Evolutionary conservation across 2,329 filamentous ascomycete species (phyloP).

Genomic region (Fusarium euwallaceae): DNA sequence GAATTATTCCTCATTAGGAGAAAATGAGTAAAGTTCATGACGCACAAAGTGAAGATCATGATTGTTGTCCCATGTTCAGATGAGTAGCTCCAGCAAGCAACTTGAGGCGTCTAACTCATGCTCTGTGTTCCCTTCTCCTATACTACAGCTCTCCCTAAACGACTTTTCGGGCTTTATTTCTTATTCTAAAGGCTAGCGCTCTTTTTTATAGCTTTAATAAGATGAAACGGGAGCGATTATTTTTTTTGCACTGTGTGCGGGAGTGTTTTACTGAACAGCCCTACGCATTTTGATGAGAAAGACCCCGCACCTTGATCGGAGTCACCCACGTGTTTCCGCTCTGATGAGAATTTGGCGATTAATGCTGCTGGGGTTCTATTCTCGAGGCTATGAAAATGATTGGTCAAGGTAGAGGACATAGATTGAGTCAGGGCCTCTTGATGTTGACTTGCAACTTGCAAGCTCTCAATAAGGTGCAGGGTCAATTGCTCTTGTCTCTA

Average conservation of each 20-base stretch:
- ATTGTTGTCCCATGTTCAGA: too few species aligned
- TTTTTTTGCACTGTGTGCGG: not conserved
- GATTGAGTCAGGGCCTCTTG: not conserved
- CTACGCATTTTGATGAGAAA: not conserved
- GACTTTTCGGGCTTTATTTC: not conserved
- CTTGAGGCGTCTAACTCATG: too few species aligned
- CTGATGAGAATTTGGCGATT: not conserved
- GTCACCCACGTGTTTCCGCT: not conserved
- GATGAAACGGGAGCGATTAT: not conserved
- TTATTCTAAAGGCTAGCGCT: rapidly evolving
- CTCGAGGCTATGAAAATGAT: not conserved
- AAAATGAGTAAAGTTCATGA: too few species aligned
- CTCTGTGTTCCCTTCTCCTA: too few species aligned
- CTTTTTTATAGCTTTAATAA: not conserved
- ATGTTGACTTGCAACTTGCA: too few species aligned
- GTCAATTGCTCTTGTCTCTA: too few species aligned
- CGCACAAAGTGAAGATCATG: too few species aligned
- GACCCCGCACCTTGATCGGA: not conserved
- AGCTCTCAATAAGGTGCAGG: too few species aligned
- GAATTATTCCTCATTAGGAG: too few species aligned
- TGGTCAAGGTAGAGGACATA: not conserved
- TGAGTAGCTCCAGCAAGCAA: too few species aligned
- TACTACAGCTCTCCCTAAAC: not conserved
- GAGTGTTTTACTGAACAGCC: not conserved
- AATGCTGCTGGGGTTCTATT: not conserved